Base-by-base conservation (phyloP, 1,139 yeast species). In the Hemisphaericaspora xylanilytica region DNA sequence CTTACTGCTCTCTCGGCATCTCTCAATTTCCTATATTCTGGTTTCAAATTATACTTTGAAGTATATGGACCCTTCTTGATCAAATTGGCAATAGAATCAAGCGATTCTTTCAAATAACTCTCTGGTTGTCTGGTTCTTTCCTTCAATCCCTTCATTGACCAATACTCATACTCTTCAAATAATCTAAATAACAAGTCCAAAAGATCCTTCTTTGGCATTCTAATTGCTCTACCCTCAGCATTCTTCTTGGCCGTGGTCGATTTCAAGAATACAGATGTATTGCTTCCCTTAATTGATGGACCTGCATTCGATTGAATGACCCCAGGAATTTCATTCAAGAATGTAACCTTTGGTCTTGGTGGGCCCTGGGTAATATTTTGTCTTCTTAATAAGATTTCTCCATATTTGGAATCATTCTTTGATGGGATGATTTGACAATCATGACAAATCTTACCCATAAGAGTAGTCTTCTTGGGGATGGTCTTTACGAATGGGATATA, bases 101-200 rank as follows among this genome's bases (percentile, higher is more conserved):
- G 70, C 39, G 92, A 85, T 58, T 90, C 97, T 57, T 92, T 89
- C 50, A 92, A 70, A 59, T 87, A 94, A 3, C 86, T 83, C 59
- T 94, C 98, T 1, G 99, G 99, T 67, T 92, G 99, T 55, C 84
- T 83, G 2, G 97, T 89, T 52, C 96, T 78, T 59, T 92, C 98
- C 58, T 89, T 85, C 46, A 92, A 70, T 28, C 97, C 97, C 63
- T 89, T 89, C 73, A 92, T 74, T 9, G 95, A 83, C 98, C 98
- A 92, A 62, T 90, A 92, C 58, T 92, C 97, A 60, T 86, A 89
- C 61, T 90, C 95, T 59, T 89, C 97, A 61, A 92, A 92, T 51
- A 92, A 72, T 51, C 86, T 75, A 75, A 94, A 92, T 48, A 92
- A 69, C 51, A 87, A 67, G 61, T 90, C 97, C 73, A 92, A 76